A percentile compares a stretch with the other conserved stretches of the same genome.
Conservation (phyloP, 2,329 filamentous ascomycete species). For the Cladosporium sp. region DNA sequence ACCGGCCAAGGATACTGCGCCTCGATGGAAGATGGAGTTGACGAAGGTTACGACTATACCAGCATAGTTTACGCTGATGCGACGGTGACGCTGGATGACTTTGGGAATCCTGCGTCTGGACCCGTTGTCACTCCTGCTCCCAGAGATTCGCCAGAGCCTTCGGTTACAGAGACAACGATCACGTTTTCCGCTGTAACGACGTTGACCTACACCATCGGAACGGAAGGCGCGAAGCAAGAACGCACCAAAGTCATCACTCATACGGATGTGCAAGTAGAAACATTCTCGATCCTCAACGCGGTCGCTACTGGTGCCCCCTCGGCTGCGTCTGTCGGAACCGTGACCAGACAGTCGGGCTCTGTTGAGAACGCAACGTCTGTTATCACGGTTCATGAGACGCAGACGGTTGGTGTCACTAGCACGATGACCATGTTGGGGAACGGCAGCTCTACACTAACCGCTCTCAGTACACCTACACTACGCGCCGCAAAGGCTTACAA, state of each 20-base stretch:
- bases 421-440: constrained; percentile 19
- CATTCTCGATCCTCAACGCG: constrained; percentile 18
- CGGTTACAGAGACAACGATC: constrained; percentile 5
- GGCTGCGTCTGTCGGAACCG: constrained; percentile 16
- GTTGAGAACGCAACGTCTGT: constrained; percentile 9
- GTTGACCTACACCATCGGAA: constrained; percentile 18
- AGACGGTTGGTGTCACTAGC: constrained; percentile 18
- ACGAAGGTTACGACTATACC: background rate
- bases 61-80: constrained; percentile 14
- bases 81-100: constrained; percentile 15
- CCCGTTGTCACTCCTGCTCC: constrained; percentile 15
- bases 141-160: background rate
- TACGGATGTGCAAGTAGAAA: constrained; percentile 21
- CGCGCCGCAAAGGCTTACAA: constrained; percentile 24
- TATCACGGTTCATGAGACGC: constrained; percentile 18
- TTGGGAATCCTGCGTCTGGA: constrained; percentile 13
- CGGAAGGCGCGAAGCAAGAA: constrained; percentile 11
- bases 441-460: constrained; percentile 16
- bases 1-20: constrained; percentile 22
- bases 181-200: constrained; percentile 16
- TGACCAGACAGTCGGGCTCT: background rate
- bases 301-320: constrained; percentile 18
- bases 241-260: constrained; percentile 21
- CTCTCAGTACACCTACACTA: constrained; percentile 14
- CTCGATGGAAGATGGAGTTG: constrained; percentile 4